phyloP scores from a whole-genome alignment of 768 basidiomycete species.

The Ephemerocybe angulata region DNA sequence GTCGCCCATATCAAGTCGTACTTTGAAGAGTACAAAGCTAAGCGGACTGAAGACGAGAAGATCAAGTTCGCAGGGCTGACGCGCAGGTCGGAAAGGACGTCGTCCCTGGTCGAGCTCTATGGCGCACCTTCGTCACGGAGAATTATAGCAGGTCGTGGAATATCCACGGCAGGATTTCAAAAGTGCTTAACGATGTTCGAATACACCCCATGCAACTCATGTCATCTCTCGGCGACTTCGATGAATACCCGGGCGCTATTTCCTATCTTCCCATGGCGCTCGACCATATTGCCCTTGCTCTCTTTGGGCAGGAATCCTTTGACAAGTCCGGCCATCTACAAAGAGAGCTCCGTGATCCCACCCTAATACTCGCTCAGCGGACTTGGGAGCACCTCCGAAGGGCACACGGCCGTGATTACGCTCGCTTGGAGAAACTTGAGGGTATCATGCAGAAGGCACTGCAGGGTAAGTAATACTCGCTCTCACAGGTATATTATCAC shows the following conservation, averaged over 20 bases:
- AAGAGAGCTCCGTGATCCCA: neutral
- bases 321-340: neutral
- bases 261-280: no score
- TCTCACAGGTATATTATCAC: neutral
- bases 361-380: neutral
- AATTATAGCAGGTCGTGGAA: no score
- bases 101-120: no score
- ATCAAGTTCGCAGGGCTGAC: constrained; percentile 4
- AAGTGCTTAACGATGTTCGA: no score
- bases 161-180: no score
- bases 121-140: no score
- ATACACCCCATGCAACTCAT: no score
- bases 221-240: no score
- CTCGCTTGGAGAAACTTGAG: neutral
- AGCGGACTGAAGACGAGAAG: neutral
- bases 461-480: neutral
- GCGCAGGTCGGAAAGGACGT: no score
- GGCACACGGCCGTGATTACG: neutral
- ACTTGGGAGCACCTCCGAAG: neutral
- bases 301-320: neutral
- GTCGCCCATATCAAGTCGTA: neutral
- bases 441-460: neutral
- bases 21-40: neutral
- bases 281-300: neutral
- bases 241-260: no score